Evolutionary conservation across 2,329 filamentous ascomycete species (phyloP).

Genomic region (Elsinoe australis): DNA sequence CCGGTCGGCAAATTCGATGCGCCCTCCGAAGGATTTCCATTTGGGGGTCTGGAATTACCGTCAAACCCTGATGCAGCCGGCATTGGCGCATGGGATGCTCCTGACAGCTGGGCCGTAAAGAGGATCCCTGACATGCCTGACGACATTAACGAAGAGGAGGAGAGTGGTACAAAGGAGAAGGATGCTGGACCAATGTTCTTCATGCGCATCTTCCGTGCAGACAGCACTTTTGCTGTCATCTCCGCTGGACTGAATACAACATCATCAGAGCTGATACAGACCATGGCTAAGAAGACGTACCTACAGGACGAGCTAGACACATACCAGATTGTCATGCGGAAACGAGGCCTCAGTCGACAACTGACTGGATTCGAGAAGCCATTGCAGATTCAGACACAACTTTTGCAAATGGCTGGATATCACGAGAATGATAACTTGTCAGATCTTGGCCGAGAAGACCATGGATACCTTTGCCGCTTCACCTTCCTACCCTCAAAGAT

Average conservation of each 20-base stretch:
- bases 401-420: constrained; percentile 89
- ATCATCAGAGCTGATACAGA: constrained; percentile 77
- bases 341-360: constrained; percentile 81
- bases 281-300: constrained; percentile 90
- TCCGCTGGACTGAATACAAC: constrained; percentile 77
- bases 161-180: constrained; percentile 42
- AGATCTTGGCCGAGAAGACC: constrained; percentile 91
- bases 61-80: constrained; percentile 23
- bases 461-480: constrained; percentile 93
- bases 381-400: constrained; percentile 79
- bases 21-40: constrained; percentile 38
- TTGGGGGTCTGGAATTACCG: constrained; percentile 20
- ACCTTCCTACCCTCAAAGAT: constrained; percentile 87
- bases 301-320: constrained; percentile 84
- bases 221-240: constrained; percentile 89
- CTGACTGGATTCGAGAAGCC: constrained; percentile 72
- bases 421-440: constrained; percentile 78
- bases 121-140: constrained; percentile 59
- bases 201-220: constrained; percentile 88
- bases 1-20: constrained; percentile 41
- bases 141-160: constrained; percentile 13
- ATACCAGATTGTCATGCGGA: constrained; percentile 91
- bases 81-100: constrained; percentile 72
- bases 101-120: constrained; percentile 93
- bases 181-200: constrained; percentile 74